A percentile compares a stretch with the other conserved stretches of the same genome.
Evolutionary conservation across 2,329 filamentous ascomycete species (phyloP).

Genomic region (Akanthomyces dipterigenus): DNA sequence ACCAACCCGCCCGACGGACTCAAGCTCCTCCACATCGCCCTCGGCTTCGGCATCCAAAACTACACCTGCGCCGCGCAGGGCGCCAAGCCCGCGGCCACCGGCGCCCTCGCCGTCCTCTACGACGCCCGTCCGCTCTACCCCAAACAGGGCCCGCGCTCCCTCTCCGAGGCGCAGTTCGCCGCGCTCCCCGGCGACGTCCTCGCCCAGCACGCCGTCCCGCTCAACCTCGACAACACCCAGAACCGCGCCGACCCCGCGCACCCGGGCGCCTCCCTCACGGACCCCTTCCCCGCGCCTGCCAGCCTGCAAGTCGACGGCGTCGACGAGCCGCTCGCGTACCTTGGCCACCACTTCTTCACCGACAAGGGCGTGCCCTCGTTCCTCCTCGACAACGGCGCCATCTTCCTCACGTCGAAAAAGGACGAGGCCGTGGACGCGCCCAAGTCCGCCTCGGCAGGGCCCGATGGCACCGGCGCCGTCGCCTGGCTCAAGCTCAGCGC

Average conservation of each 20-base stretch:
- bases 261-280: constrained; percentile 36
- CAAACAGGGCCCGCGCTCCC: constrained; percentile 29
- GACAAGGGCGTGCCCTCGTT: constrained; percentile 49
- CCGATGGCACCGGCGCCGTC: constrained; percentile 44
- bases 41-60: constrained; percentile 63
- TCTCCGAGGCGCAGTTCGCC: constrained; percentile 33
- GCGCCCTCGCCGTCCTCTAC: constrained; percentile 55
- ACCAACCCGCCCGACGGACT: constrained; percentile 31
- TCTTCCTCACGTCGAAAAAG: constrained; percentile 42
- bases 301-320: constrained; percentile 32
- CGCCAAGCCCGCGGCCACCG: constrained; percentile 33
- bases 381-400: constrained; percentile 37
- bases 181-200: constrained; percentile 35
- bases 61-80: constrained; percentile 50
- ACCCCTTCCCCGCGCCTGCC: constrained; percentile 38
- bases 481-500: constrained; percentile 46
- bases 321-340: constrained; percentile 30
- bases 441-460: constrained; percentile 35
- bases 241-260: constrained; percentile 23
- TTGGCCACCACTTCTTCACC: constrained; percentile 65
- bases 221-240: constrained; percentile 35
- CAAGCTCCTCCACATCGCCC: constrained; percentile 46
- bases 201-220: constrained; percentile 36
- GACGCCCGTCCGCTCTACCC: constrained; percentile 49
- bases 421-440: constrained; percentile 46